Conservation (phyloP, 345 rosid species). For the Dovyalis caffra region DNA sequence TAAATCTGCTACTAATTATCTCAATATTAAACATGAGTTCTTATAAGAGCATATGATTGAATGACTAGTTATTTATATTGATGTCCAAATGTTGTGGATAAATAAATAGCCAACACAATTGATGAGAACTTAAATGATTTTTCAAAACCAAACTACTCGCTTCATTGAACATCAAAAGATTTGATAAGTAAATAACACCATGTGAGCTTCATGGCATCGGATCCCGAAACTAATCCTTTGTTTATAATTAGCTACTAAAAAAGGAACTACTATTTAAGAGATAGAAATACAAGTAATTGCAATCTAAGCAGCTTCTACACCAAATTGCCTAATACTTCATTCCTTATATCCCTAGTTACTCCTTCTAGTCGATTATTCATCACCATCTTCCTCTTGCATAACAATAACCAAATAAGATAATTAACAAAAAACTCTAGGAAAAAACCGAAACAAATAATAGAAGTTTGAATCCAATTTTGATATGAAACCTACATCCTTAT, state of each 20-base stretch:
- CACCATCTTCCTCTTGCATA: conserved; percentile 61
- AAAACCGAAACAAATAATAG: not conserved
- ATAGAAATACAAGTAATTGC: conserved; percentile 4
- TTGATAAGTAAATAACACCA: conserved; percentile 32
- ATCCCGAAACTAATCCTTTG: conserved; percentile 14
- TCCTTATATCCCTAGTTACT: not conserved
- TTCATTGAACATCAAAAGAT: conserved; percentile 18
- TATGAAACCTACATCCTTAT: conserved; percentile 42
- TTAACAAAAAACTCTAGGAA: no score
- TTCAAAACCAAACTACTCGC: conserved; percentile 24
- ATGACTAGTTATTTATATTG: no score
- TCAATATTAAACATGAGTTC: no score
- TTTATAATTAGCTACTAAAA: conserved; percentile 1
- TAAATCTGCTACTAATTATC: no score
- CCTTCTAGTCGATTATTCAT: conserved; percentile 28
- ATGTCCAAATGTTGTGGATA: no score
- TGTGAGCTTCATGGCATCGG: conserved; percentile 20
- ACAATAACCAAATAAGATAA: not conserved
- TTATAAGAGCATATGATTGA: no score
- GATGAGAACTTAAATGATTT: no score
- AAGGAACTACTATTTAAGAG: no score
- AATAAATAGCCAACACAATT: no score
- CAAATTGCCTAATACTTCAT: conserved; percentile 15
- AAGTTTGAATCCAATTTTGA: not conserved
- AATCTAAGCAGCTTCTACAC: conserved; percentile 25